phyloP scores from a whole-genome alignment of 1,284 basidiomycete genomes.

The Golubevia pallescens region DNA sequence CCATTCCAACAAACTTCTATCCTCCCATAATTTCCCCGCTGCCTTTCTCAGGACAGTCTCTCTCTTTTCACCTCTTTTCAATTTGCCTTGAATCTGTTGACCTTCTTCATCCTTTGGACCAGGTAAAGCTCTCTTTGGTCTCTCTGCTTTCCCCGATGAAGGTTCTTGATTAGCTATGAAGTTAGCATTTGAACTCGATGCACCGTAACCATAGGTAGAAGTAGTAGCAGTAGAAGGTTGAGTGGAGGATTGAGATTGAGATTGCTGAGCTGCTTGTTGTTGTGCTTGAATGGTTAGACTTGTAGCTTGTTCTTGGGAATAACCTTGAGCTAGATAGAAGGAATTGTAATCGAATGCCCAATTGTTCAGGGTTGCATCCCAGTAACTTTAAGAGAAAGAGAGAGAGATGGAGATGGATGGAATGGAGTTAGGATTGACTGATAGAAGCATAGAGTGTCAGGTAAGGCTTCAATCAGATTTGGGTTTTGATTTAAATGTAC shows the following conservation, averaged over 20 bases:
- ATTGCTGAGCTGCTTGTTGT: neutral
- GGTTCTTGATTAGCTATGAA: neutral
- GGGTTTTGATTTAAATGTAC: neutral
- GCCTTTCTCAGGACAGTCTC: conserved; percentile 55
- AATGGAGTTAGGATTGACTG: neutral
- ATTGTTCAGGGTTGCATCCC: conserved; percentile 45
- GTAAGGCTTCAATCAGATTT: neutral
- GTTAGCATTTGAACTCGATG: neutral
- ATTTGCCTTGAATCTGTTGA: conserved; percentile 37
- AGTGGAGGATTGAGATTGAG: conserved; percentile 3
- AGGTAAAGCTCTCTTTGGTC: neutral
- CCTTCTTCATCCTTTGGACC: conserved; percentile 27
- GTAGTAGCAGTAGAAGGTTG: conserved; percentile 10
- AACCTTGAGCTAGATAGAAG: conserved; percentile 49
- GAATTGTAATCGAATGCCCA: conserved; percentile 61
- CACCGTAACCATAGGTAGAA: conserved; percentile 4
- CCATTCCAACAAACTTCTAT: conserved; percentile 61
- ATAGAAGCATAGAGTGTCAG: neutral
- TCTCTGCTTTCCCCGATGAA: neutral
- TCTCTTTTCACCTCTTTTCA: conserved; percentile 54
- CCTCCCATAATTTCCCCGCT: conserved; percentile 59
- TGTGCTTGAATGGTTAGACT: neutral
- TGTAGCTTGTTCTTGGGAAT: conserved; percentile 15
- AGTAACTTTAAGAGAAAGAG: conserved; percentile 29
- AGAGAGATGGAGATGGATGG: neutral